phyloP scores from a whole-genome alignment of 495 filamentous ascomycete genomes.

The Podospora pseudopauciseta region DNA sequence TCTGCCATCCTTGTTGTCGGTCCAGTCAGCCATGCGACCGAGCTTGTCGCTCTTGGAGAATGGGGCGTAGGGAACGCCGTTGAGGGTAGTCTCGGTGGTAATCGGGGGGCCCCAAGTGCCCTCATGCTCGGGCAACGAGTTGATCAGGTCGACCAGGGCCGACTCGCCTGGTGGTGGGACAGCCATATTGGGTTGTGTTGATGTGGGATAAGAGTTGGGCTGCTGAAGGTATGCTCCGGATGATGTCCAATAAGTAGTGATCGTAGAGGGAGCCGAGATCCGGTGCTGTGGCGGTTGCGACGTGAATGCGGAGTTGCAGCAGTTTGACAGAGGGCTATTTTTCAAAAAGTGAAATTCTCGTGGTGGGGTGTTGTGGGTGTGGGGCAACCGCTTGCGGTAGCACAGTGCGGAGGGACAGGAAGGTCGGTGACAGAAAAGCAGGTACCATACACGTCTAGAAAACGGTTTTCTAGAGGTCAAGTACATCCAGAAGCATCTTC shows the following conservation, averaged over 20 bases:
- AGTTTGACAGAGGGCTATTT: constrained; percentile 3
- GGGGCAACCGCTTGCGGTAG: constrained; percentile 5
- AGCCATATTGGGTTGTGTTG: constrained; percentile 25
- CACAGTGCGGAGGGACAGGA: background rate
- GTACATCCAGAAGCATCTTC: too few species aligned
- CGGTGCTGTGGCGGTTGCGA: background rate
- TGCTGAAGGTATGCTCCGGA: background rate
- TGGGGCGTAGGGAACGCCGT: constrained; percentile 93
- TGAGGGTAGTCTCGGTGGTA: constrained; percentile 76
- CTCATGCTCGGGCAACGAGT: constrained; percentile 51
- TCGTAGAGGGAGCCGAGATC: background rate
- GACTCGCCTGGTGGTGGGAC: constrained; percentile 25
- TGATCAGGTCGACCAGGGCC: constrained; percentile 53
- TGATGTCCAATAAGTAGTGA: background rate
- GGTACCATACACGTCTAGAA: too few species aligned
- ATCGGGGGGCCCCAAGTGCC: constrained; percentile 86
- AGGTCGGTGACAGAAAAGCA: too few species aligned
- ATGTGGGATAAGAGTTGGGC: background rate
- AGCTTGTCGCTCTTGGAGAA: constrained; percentile 99
- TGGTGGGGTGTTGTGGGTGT: constrained; percentile 13
- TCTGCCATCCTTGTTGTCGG: constrained; percentile 82
- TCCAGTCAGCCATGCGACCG: constrained; percentile 99
- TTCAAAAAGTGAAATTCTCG: constrained; percentile 12
- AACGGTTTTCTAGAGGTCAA: too few species aligned
- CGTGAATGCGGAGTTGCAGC: background rate